These are phyloP conservation scores for Globisporangium uncinulatum DNA, from an alignment of 352 stramenopile genomes.

Conservation along the genomic window DNA sequence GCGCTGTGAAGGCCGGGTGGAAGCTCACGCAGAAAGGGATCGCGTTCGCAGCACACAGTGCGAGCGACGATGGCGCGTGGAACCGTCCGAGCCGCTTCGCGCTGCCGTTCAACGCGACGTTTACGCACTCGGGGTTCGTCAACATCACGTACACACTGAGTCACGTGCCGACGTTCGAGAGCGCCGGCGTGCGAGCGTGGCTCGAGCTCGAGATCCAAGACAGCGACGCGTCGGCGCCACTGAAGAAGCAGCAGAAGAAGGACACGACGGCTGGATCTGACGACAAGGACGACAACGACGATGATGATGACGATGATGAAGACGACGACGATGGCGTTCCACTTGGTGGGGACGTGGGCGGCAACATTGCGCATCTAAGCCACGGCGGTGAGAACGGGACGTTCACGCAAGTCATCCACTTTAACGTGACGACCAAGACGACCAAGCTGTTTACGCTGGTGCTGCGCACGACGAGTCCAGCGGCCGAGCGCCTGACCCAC, in stretches of 20 bases:
- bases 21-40: conserved; percentile 60
- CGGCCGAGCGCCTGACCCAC: conserved; percentile 37
- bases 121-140: conserved; percentile 40
- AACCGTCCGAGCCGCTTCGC: conserved; percentile 30
- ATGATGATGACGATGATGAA: conserved; percentile 22
- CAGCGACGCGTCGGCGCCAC: conserved; percentile 4
- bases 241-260: conserved; percentile 8
- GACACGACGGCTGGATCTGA: not conserved
- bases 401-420: conserved; percentile 41
- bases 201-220: conserved; percentile 57
- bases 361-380: conserved; percentile 38
- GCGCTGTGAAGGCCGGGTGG: conserved; percentile 41
- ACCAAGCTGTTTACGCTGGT: conserved; percentile 56
- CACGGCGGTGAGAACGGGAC: conserved; percentile 69
- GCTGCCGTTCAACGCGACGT: conserved; percentile 51
- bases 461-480: conserved; percentile 40
- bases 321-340: not conserved
- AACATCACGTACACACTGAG: conserved; percentile 65
- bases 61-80: conserved; percentile 11
- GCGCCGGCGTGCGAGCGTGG: conserved; percentile 55
- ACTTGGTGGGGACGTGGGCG: conserved; percentile 17
- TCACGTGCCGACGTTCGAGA: conserved; percentile 58
- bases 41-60: conserved; percentile 26
- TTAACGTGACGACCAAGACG: conserved; percentile 39
- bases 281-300: conserved; percentile 9